Evolutionary conservation across 306 rosid genomes (phyloP), one percentile per base, ranked within the genome.

Genomic region (Fragaria ananassa): DNA sequence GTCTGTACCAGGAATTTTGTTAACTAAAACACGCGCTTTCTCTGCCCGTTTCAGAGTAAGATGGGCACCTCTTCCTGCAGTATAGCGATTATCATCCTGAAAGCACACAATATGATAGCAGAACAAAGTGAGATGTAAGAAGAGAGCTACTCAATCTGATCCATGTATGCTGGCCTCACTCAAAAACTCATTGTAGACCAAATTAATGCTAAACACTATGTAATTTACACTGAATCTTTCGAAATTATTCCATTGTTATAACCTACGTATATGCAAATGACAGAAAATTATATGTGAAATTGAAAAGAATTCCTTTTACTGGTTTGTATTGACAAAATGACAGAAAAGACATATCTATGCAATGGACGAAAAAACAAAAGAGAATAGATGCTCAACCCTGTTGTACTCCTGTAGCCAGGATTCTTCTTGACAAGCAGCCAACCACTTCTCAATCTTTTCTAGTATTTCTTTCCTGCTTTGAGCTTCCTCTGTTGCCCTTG

Each of bases 361-460:
- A n/a, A 25, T 15, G 21, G 57, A 27, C 53, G 18, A 50, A 39
- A 72, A 13, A 42, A 11, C 51, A 77, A 27, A 53, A 70, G 53
- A 63, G 21, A 35, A 19, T 29, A 6, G 46, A 47, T 60, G 57
- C 72, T 68, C 74, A 80, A 93, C 96, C 91, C 87, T 86, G 70
- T 89, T 89, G 83, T 93, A 91, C 76, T 91, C 96, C 87, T 93
- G 95, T n/a, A 91, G 87, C 96, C 98, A 91, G 81, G 84, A 82
- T 82, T 93, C 98, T 79, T 93, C 98, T 79, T 88, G 88, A 74
- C 86, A 76, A 18, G 93, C 93, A 73, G 72, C 81, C 70, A 91
- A 54, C 96, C 96, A 91, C 80, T 91, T 91, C 74, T 93, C 93
- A 80, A 91, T 81, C 83, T 83, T 91, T 58, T 87, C 93, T n/a